A percentile compares a stretch with the other conserved stretches of the same genome.
phyloP scores from a whole-genome alignment of 768 basidiomycete species.

The Rhodotorula sphaerocarpa region DNA sequence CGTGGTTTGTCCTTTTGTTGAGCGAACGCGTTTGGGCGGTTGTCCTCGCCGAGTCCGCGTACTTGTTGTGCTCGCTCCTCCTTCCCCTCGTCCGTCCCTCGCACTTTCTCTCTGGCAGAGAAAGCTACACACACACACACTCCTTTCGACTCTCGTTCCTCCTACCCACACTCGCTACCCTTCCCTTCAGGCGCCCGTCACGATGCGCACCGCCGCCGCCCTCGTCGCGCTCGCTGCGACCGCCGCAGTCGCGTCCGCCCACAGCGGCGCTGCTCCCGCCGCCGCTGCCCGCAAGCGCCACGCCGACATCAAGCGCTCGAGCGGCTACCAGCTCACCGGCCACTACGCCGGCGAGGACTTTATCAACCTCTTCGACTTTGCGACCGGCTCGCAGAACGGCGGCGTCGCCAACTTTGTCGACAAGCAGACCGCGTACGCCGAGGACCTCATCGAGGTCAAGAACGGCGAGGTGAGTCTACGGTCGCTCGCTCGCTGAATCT shows the following conservation, averaged over 20 bases:
- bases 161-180: neutral
- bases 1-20: too few species aligned
- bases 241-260: neutral
- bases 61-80: neutral
- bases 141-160: conserved; percentile 1
- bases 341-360: conserved; percentile 9
- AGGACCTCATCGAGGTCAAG: conserved; percentile 22
- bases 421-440: neutral
- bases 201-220: conserved; percentile 3
- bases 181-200: neutral
- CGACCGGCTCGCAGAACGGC: neutral
- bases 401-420: conserved; percentile 25
- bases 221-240: neutral
- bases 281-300: neutral
- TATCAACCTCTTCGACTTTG: conserved; percentile 17
- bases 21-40: too few species aligned
- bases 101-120: neutral
- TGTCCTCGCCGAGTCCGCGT: too few species aligned
- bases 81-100: neutral
- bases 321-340: conserved; percentile 4
- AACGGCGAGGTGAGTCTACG: conserved; percentile 13
- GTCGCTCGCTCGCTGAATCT: too few species aligned
- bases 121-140: neutral
- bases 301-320: neutral
- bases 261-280: neutral